Base-by-base conservation (phyloP, 768 basidiomycete genomes). In the Suillus spraguei region DNA sequence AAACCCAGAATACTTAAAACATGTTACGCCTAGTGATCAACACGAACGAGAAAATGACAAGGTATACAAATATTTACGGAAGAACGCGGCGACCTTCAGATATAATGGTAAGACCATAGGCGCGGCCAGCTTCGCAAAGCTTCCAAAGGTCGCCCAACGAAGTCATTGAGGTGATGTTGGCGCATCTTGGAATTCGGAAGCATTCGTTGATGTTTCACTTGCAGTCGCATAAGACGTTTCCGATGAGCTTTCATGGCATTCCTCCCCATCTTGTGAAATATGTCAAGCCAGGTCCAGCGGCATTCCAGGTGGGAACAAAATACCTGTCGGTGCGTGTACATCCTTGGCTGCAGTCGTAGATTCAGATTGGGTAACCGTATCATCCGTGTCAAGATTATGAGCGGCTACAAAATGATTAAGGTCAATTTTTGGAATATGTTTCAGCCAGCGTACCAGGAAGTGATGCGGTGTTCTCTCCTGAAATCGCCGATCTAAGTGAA, bases 61-160 rank as follows among this genome's bases (percentile, higher is more conserved):
- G 60, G 63, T 58, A 49, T 46, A 65, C 33, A 81, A 77, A 66
- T 72, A 79, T 71, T 77, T 77, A 71, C 77, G 77, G 69, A 81
- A 71, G 69, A 72, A 77, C 80, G 72, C 81, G 81, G 80, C 80
- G 77, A 82, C 80, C 78, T 75, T 82, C 74, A 80, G 78, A 69
- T 77, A 69, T 68, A 81, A 71, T 62, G 79, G 80, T 67, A 79
- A 70, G 66, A 79, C 70, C 60, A 79, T 64, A 56, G 78, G 79
- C 69, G 74, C 73, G 65, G 77, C 76, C 63, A 81, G 72, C 79
- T 76, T 81, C 65, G 76, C 75, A 68, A 81, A 71, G 66, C 70
- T 71, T 74, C 80, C 75, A 70, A 82, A 77, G 76, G 80, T 77
- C 80, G 80, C 80, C 81, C 80, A 78, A 79, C 73, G 80, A 76